phyloP scores from a whole-genome alignment of 2,329 filamentous ascomycete species.

The Xylaria digitata region DNA sequence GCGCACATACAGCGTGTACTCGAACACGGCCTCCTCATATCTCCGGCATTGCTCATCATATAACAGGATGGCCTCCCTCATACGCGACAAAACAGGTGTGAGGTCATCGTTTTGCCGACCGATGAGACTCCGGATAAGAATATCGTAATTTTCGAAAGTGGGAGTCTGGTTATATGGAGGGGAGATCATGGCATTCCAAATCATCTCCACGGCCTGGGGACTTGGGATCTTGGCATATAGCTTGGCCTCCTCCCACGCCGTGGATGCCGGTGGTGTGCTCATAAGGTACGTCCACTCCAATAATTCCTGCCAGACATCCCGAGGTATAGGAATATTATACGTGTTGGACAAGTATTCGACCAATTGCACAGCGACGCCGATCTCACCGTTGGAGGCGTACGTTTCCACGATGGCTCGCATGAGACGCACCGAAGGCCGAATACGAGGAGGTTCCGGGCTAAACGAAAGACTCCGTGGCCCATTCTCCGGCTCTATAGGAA shows the following conservation, averaged over 20 bases:
- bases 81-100: conserved; percentile 40
- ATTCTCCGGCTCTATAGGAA: not conserved
- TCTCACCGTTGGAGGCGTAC: conserved; percentile 73
- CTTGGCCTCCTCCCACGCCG: conserved; percentile 52
- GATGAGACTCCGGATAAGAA: conserved; percentile 60
- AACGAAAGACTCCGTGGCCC: not conserved
- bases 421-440: conserved; percentile 66
- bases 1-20: conserved; percentile 44
- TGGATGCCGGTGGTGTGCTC: conserved; percentile 53
- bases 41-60: conserved; percentile 47
- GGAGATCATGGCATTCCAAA: conserved; percentile 71
- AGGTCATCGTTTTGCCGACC: conserved; percentile 23
- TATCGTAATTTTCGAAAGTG: conserved; percentile 64
- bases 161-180: conserved; percentile 68
- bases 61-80: conserved; percentile 46
- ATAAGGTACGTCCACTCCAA: conserved; percentile 75
- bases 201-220: conserved; percentile 57
- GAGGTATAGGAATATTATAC: conserved; percentile 68
- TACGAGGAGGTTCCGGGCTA: conserved; percentile 10
- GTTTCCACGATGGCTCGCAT: conserved; percentile 75
- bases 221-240: conserved; percentile 53
- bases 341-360: conserved; percentile 71
- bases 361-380: conserved; percentile 67
- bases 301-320: conserved; percentile 72
- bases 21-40: conserved; percentile 43